Conservation (phyloP, 2,329 filamentous ascomycete genomes). For the Furcasterigmium sp. region DNA sequence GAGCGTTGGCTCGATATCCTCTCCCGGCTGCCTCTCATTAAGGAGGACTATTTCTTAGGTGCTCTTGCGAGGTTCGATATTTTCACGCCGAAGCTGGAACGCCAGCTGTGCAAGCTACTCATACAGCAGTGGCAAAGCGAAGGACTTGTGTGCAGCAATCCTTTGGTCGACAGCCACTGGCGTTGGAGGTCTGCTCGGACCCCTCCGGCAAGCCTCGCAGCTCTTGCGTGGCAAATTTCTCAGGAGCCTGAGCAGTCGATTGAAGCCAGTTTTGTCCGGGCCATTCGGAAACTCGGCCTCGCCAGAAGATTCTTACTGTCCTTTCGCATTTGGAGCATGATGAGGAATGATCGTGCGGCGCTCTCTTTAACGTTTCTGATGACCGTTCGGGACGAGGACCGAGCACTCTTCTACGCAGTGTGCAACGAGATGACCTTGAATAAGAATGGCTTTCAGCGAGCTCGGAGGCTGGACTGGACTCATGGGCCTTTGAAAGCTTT, state of each 20-base stretch:
- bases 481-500: conserved; percentile 28
- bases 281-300: too few relatives aligned
- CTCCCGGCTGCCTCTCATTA: conserved; percentile 12
- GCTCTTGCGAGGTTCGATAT: conserved; percentile 8
- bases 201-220: conserved; percentile 3
- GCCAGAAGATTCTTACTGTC: too few relatives aligned
- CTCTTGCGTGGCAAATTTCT: not conserved
- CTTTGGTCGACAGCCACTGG: too few relatives aligned
- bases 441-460: too few relatives aligned
- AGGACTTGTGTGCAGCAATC: not conserved
- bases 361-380: too few relatives aligned
- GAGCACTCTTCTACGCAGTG: too few relatives aligned
- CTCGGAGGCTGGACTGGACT: conserved; percentile 13
- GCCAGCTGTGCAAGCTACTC: conserved; percentile 13
- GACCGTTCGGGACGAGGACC: too few relatives aligned
- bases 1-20: conserved; percentile 14
- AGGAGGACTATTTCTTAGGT: conserved; percentile 11
- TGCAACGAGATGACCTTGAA: too few relatives aligned
- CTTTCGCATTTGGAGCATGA: too few relatives aligned
- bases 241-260: not conserved
- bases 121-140: conserved; percentile 15
- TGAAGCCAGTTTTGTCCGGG: not conserved
- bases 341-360: too few relatives aligned
- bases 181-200: not conserved
- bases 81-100: conserved; percentile 6